Evolutionary conservation across 2,329 filamentous ascomycete species (phyloP).

Genomic region (Phyllosticta citriasiana): DNA sequence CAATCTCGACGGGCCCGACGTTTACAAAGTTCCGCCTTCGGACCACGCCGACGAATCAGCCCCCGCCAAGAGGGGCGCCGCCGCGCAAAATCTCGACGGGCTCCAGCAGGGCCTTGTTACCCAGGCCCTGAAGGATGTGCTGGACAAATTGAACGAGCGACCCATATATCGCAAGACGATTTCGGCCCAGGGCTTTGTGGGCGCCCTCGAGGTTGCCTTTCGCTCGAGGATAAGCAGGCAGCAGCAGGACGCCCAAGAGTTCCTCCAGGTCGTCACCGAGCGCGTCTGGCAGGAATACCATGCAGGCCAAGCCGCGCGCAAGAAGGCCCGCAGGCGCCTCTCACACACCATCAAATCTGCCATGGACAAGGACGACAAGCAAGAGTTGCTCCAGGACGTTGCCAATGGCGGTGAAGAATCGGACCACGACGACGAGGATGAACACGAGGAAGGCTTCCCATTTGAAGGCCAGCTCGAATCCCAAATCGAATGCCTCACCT

Average conservation of each 20-base stretch:
- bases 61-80: slow-evolving; percentile 24
- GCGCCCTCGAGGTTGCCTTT: slow-evolving; percentile 75
- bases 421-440: slow-evolving; percentile 24
- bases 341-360: background rate
- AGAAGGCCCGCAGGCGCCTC: slow-evolving; percentile 34
- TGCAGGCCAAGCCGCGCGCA: slow-evolving; percentile 65
- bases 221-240: slow-evolving; percentile 82
- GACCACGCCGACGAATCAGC: slow-evolving; percentile 37
- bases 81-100: slow-evolving; percentile 42
- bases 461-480: slow-evolving; percentile 88
- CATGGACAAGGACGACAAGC: slow-evolving; percentile 16
- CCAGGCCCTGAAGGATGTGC: slow-evolving; percentile 77
- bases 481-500: slow-evolving; percentile 88
- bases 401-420: slow-evolving; percentile 12
- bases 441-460: slow-evolving; percentile 65
- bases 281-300: slow-evolving; percentile 90
- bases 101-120: slow-evolving; percentile 78
- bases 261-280: slow-evolving; percentile 87
- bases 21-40: slow-evolving; percentile 54
- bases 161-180: slow-evolving; percentile 93
- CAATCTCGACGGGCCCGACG: slow-evolving; percentile 62
- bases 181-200: slow-evolving; percentile 74
- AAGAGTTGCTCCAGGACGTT: slow-evolving; percentile 17
- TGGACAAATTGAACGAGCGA: slow-evolving; percentile 86
- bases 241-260: slow-evolving; percentile 97